Evolutionary conservation across 2,329 filamentous ascomycete genomes (phyloP).

Genomic region (Phialocephala sp.): DNA sequence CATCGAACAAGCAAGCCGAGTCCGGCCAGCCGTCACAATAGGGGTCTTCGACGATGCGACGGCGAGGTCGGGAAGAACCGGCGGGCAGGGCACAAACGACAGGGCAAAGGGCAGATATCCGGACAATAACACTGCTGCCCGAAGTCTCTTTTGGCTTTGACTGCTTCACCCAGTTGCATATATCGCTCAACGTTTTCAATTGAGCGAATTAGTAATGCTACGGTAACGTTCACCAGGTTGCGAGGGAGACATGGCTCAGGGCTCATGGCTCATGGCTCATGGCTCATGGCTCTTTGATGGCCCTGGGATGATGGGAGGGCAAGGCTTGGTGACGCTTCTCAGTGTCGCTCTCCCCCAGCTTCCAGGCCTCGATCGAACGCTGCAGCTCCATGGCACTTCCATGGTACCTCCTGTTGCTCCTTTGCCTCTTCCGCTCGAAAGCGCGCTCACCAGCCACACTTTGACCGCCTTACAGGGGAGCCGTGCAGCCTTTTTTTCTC

Average conservation of each 20-base stretch:
- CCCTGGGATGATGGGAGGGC: neutral
- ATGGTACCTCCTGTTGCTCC: no score
- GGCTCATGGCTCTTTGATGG: no score
- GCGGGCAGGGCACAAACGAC: neutral
- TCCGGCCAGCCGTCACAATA: constrained; percentile 9
- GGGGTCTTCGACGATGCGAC: constrained; percentile 1
- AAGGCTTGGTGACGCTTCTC: neutral
- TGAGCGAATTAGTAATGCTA: constrained; percentile 16
- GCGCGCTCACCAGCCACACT: constrained; percentile 26
- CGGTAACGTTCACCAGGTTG: neutral
- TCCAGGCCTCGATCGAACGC: constrained; percentile 5
- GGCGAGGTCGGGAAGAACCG: neutral
- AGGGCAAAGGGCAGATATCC: constrained; percentile 5
- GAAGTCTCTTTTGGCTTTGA: constrained; percentile 16
- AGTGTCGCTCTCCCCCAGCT: constrained; percentile 7
- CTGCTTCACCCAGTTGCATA: constrained; percentile 18
- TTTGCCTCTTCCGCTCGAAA: neutral
- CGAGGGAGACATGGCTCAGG: neutral
- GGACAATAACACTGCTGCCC: constrained; percentile 8
- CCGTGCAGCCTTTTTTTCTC: constrained; percentile 1
- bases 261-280: no score
- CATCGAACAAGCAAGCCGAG: constrained; percentile 15
- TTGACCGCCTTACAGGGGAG: constrained; percentile 26
- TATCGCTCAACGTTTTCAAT: constrained; percentile 19
- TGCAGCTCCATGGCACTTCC: neutral